phyloP scores from a whole-genome alignment of 352 stramenopile genomes.

The Pythium guiyangense region DNA sequence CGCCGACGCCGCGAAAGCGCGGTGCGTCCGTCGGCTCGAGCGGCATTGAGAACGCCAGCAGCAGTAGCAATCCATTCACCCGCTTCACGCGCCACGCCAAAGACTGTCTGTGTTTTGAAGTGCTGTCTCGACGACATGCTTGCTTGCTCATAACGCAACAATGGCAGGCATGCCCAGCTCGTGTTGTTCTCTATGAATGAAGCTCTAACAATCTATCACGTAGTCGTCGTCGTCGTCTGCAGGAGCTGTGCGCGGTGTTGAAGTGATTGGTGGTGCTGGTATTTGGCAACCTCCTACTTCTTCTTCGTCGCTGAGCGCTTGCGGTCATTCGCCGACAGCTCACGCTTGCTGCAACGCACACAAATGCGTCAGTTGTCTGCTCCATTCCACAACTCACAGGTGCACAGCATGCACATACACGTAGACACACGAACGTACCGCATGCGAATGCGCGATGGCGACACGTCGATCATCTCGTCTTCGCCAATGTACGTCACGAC shows the following conservation, averaged over 20 bases:
- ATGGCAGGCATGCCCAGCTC: too few relatives aligned
- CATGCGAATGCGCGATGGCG: slow-evolving; percentile 93
- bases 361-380: not conserved
- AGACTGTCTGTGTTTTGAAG: too few relatives aligned
- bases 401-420: not conserved
- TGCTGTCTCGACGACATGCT: too few relatives aligned
- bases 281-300: slow-evolving; percentile 30
- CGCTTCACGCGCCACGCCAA: slow-evolving; percentile 14
- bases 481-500: slow-evolving; percentile 96
- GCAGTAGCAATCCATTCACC: slow-evolving; percentile 9
- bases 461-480: slow-evolving; percentile 99
- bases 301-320: slow-evolving; percentile 47
- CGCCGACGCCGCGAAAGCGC: slow-evolving; percentile 9
- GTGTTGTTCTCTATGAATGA: too few relatives aligned
- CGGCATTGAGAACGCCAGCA: slow-evolving; percentile 5
- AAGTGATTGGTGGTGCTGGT: not conserved
- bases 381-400: not conserved
- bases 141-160: too few relatives aligned
- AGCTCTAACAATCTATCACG: too few relatives aligned
- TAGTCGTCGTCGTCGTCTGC: too few relatives aligned
- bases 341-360: slow-evolving; percentile 42
- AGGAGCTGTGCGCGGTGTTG: too few relatives aligned
- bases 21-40: slow-evolving; percentile 16
- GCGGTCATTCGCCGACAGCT: slow-evolving; percentile 57
- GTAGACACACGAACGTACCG: slow-evolving; percentile 18